Evolutionary conservation across 2,329 filamentous ascomycete genomes (phyloP), one percentile per base, ranked within the genome.

Genomic region (Calonectria crousiana): DNA sequence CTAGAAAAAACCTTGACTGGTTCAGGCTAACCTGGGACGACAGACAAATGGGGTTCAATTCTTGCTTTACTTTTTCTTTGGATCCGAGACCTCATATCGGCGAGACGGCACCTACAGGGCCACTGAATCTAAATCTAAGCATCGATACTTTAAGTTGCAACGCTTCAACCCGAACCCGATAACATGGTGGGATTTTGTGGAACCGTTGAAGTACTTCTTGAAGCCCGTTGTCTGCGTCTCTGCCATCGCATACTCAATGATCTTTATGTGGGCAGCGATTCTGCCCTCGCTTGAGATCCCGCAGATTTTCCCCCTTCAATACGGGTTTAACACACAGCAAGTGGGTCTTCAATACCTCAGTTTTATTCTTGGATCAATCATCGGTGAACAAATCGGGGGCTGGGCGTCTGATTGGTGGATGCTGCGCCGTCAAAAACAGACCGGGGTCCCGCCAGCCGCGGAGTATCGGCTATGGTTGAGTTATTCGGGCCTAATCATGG

Each of bases 1-100:
- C 47, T 4, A 41, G 36, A 14, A 30, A 20, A 2, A 23, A 20
- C 18, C 11, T 14, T 49, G 6, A 11, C 6, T 18, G 6, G 10
- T 18, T 8, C 13, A 47, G 38, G 9, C 60, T 44, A 34, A 30
- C 36, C 3, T 9, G 6, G n/a, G 18, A 4, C 20, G 34, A n/a
- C n/a, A 78, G 77, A 69, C 67, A 0, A 79, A 78, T 18, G 74
- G 62, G 6, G 71, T 71, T 2, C 73, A 79, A 20, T 70, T 76
- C 38, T 38, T 76, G 9, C 30, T 75, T 18, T 73, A 77, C 44
- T 32, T 65, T n/a, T 56, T 78, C 13, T 56, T 79, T 20, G 77
- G 75, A 6, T 67, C 73, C 8, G 78, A 79, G 49, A 76, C 78
- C 6, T 32, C 41, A 8, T 65, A 41, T 11, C 34, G 34, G 26